Evolutionary conservation across 169 alveolate genomes (phyloP).

Genomic region (Plasmodium inui): DNA sequence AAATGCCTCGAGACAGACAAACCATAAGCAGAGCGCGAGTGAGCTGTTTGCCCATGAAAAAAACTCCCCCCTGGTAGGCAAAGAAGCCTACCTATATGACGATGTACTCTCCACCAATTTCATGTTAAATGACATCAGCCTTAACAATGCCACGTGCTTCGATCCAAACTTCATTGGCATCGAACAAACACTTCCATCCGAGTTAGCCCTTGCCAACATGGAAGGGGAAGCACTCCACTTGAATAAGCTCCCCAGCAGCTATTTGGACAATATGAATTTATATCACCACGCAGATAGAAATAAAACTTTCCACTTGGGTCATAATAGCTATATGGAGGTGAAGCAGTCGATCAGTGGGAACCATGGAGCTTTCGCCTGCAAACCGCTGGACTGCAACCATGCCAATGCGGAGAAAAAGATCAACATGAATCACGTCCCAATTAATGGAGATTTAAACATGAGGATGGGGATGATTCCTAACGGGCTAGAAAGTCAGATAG

Average conservation of each 20-base stretch:
- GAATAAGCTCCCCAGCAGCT: not conserved
- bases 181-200: not conserved
- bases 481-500: not conserved
- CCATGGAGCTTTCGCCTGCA: not conserved
- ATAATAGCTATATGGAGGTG: not conserved
- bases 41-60: not conserved
- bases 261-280: not conserved
- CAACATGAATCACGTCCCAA: not conserved
- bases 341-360: not conserved
- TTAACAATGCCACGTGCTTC: not conserved
- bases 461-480: not conserved
- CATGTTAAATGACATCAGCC: conserved; percentile 12
- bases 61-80: not conserved
- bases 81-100: not conserved
- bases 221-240: not conserved
- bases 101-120: conserved; percentile 20
- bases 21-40: not conserved
- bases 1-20: not conserved
- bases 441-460: not conserved
- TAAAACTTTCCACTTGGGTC: not conserved
- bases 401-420: not conserved
- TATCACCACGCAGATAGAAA: not conserved
- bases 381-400: not conserved
- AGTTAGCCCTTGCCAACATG: not conserved
- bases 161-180: not conserved